Evolutionary conservation across 495 filamentous ascomycete genomes (phyloP), one percentile per base, ranked within the genome.

Genomic region (Bryoglossum gracile): DNA sequence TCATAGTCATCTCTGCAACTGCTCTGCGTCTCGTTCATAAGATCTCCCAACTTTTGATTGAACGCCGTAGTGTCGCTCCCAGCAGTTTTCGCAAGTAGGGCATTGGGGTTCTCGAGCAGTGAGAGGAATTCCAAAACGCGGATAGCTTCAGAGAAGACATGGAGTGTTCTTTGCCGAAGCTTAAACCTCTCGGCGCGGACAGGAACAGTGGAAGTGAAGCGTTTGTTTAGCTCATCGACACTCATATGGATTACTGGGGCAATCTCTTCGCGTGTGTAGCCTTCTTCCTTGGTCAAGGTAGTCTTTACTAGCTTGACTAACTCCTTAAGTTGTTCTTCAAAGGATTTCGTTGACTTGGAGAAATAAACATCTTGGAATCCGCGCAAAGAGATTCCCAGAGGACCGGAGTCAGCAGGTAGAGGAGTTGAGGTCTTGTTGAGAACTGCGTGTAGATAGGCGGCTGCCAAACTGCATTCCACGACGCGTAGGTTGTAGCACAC

Each of bases 401-500:
- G 94, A 17, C 85, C 84, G 47, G 82, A 80, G 64, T 98, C 92
- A 40, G 77, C 64, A 13, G 86, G 81, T 4, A 98, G 78, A 22
- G 65, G 62, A 1, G 75, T 80, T 40, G 89, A 68, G 9, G 77
- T 52, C 73, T 80, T 59, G 56, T 70, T 72, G 37, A 76, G 58
- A 30, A 66, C 64, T 13, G 71, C 68, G 54, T 77, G 68, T 35
- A 79, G 64, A 51, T 72, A 73, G 19, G 86, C 82, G 2, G 92
- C 87, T 10, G 94, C 94, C 25, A 98, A 75, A 5, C 82, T 89
- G 69, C 88, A 94, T 65, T 97, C 92, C 8, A 96, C 92, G 1
- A 98, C 92, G 14, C 92, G 84, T 4, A 98, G 81, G 66, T 98
- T 98, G 73, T 97, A 98, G 71, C 87, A 87, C 45, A 89, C 81